phyloP scores from a whole-genome alignment of 768 basidiomycete genomes.

The Boletus subcaerulescens region DNA sequence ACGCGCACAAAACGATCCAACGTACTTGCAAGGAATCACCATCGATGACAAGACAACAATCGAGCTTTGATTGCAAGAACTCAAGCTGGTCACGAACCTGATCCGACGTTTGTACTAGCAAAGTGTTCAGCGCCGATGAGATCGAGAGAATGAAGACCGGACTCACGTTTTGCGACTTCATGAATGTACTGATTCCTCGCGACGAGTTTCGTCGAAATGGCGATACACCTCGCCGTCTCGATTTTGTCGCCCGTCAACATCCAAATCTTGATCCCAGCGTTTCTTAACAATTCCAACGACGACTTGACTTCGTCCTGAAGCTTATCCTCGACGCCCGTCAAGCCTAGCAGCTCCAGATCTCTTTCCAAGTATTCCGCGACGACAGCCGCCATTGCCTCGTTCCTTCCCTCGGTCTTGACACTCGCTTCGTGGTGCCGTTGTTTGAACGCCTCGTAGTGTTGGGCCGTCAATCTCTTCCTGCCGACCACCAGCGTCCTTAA shows the following conservation, averaged over 20 bases:
- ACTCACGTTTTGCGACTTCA: slow-evolving; percentile 84
- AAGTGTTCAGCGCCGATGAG: slow-evolving; percentile 3
- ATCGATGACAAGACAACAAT: slow-evolving; percentile 98
- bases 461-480: slow-evolving; percentile 67
- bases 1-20: background rate
- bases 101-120: slow-evolving; percentile 79
- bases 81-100: slow-evolving; percentile 86
- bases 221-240: slow-evolving; percentile 97
- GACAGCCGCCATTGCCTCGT: slow-evolving; percentile 75
- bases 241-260: slow-evolving; percentile 99
- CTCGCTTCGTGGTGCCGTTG: slow-evolving; percentile 72
- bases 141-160: background rate
- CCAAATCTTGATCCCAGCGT: slow-evolving; percentile 99
- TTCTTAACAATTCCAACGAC: slow-evolving; percentile 87
- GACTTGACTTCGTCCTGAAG: slow-evolving; percentile 95
- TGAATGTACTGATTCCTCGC: slow-evolving; percentile 97
- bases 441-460: slow-evolving; percentile 74
- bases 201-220: slow-evolving; percentile 95
- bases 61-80: slow-evolving; percentile 89
- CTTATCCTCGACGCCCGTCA: slow-evolving; percentile 99
- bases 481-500: slow-evolving; percentile 92
- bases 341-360: slow-evolving; percentile 86
- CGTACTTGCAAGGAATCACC: slow-evolving; percentile 91
- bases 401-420: slow-evolving; percentile 71
- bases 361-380: slow-evolving; percentile 77